phyloP scores from a whole-genome alignment of 2,329 filamentous ascomycete species.

The Karstenula rhodostoma region DNA sequence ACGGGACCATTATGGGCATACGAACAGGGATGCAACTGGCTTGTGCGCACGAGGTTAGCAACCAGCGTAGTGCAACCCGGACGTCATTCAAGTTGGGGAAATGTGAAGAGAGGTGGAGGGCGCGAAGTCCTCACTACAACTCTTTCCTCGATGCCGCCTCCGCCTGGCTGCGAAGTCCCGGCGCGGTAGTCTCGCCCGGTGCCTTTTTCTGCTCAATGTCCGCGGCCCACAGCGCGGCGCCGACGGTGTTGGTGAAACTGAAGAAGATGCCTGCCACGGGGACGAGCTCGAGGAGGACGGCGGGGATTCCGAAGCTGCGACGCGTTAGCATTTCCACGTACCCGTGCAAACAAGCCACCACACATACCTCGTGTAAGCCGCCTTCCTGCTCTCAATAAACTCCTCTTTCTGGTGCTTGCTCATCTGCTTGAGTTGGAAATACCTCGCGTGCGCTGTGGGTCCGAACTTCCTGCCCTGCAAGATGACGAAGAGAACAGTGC shows the following conservation, averaged over 20 bases:
- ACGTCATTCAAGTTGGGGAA: background rate
- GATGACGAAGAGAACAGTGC: conserved; percentile 80
- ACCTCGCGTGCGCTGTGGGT: conserved; percentile 67
- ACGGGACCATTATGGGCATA: conserved; percentile 18
- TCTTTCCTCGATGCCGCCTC: conserved; percentile 41
- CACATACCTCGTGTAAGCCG: conserved; percentile 77
- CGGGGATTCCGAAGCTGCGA: conserved; percentile 72
- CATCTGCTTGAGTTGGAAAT: conserved; percentile 93
- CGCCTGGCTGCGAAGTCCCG: conserved; percentile 47
- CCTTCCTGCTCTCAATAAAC: conserved; percentile 75
- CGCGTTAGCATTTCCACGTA: conserved; percentile 11
- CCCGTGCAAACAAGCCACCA: background rate
- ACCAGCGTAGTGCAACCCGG: background rate
- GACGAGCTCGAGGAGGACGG: conserved; percentile 83
- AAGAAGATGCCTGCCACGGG: conserved; percentile 85
- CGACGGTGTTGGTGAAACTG: conserved; percentile 89
- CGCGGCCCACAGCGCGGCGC: conserved; percentile 92
- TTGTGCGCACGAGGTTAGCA: conserved; percentile 10
- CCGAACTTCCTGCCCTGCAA: conserved; percentile 68
- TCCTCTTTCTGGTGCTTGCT: conserved; percentile 68
- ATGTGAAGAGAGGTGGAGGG: background rate
- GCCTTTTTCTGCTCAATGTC: conserved; percentile 69
- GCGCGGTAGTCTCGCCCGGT: conserved; percentile 40
- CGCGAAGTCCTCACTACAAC: conserved; percentile 38
- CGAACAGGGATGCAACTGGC: background rate